Evolutionary conservation across 2,329 filamentous ascomycete species (phyloP).

Genomic region (Rhinocladiella similis): DNA sequence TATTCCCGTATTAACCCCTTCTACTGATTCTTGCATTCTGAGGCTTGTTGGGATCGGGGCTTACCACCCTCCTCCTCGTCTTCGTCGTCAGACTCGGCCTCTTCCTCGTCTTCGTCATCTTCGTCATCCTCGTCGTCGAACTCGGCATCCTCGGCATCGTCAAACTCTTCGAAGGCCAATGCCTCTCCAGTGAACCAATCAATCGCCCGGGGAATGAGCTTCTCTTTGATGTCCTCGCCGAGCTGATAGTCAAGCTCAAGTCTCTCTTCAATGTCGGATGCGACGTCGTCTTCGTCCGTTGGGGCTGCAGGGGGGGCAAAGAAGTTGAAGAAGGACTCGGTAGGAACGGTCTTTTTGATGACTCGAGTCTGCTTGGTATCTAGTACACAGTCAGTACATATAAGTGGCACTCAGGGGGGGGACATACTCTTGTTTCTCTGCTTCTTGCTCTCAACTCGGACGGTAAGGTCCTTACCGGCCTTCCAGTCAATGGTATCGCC

Average conservation of each 20-base stretch:
- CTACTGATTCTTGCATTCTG: slow-evolving; percentile 73
- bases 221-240: slow-evolving; percentile 99
- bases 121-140: slow-evolving; percentile 90
- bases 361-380: slow-evolving; percentile 99
- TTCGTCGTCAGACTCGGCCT: slow-evolving; percentile 70
- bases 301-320: slow-evolving; percentile 93
- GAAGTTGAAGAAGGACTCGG: slow-evolving; percentile 99
- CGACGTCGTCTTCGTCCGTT: slow-evolving; percentile 68
- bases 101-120: slow-evolving; percentile 85
- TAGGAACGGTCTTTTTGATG: slow-evolving; percentile 98
- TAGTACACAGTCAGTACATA: slow-evolving; percentile 40
- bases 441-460: slow-evolving; percentile 97
- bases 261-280: slow-evolving; percentile 92
- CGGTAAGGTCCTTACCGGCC: slow-evolving; percentile 85
- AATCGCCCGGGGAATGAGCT: slow-evolving; percentile 95
- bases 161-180: slow-evolving; percentile 90
- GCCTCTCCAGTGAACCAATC: slow-evolving; percentile 99
- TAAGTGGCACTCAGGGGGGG: slow-evolving; percentile 8
- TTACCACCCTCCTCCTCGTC: slow-evolving; percentile 53
- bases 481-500: slow-evolving; percentile 99
- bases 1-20: not conserved
- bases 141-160: slow-evolving; percentile 79
- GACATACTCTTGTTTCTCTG: slow-evolving; percentile 96
- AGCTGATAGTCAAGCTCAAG: slow-evolving; percentile 98
- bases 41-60: slow-evolving; percentile 75